Evolutionary conservation across 768 basidiomycete genomes (phyloP), one percentile per base, ranked within the genome.

Genomic region (Leccinum disarticulatum): DNA sequence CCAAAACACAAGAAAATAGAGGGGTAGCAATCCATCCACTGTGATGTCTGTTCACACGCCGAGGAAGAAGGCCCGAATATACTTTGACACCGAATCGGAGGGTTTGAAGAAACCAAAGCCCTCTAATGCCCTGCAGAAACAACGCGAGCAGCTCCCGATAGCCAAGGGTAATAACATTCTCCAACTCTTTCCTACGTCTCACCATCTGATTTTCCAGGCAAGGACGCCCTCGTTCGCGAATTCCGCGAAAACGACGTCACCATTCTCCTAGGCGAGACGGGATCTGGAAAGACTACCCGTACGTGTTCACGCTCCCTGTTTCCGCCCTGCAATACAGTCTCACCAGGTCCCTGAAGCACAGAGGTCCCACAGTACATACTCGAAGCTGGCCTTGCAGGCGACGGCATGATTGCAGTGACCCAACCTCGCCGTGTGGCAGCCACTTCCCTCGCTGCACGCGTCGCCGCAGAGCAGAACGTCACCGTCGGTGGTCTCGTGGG

Each of bases 221-320:
- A 81, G 70, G 88, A 91, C 25, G 85, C 87, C 30, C 80, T 96
- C 30, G 74, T 93, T 30, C 79, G 83, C 58, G 87, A 87, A 72
- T 87, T 96, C 54, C 74, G 76, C 31, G 81, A 85, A 62, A 88
- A 92, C 78, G 90, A 94, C 70, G 88, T 93, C 7, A 91, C 88
- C 1, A 86, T 98, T 48, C 83, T 99, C 9, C 82, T 99, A 2
- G 97, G 95, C 41, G 97, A 99, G 76, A 98, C 97, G 0, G 97
- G 97, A 13, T 97, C 95, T 19, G 97, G 97, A 62, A 99, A 99
- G 78, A 96, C 96, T 0, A 99, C 97, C 52, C 96, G 96, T 96
- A 74, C 68, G 93, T 87, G 54, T 50, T n/a, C 33, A 41, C 56
- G 6, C 25, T 54, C 41, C 14, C 15, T 11, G 4, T 2, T 53